A percentile compares a stretch with the other conserved stretches of the same genome.
Evolutionary conservation across 1,139 yeast species (phyloP).

Genomic region (Nakaseomyces sp.): DNA sequence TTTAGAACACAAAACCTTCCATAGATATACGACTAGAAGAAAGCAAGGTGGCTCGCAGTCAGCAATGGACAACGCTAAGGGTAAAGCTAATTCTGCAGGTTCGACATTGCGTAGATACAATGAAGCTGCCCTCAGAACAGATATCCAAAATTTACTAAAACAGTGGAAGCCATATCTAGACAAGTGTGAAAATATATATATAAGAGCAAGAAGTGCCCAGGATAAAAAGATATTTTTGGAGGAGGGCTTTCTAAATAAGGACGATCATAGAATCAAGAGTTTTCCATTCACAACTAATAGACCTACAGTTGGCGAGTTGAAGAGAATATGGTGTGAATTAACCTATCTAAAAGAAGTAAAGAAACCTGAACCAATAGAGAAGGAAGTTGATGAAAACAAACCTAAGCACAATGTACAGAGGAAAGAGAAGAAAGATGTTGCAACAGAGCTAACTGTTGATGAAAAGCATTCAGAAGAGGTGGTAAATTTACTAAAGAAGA

Average conservation of each 20-base stretch:
- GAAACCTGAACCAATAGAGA: constrained; percentile 30
- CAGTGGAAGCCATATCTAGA: constrained; percentile 56
- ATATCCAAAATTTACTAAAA: constrained; percentile 57
- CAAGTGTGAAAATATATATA: constrained; percentile 60
- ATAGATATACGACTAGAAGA: constrained; percentile 89
- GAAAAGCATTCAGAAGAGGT: constrained; percentile 48
- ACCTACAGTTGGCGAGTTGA: constrained; percentile 77
- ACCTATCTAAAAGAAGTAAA: constrained; percentile 60
- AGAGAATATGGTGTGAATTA: constrained; percentile 75
- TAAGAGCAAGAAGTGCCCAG: constrained; percentile 73
- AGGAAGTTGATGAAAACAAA: constrained; percentile 24
- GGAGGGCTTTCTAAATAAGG: constrained; percentile 39
- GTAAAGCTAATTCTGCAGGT: constrained; percentile 96
- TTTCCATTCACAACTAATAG: constrained; percentile 88
- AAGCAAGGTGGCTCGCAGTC: constrained; percentile 98
- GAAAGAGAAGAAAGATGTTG: constrained; percentile 15
- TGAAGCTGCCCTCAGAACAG: constrained; percentile 73
- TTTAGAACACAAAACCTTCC: constrained; percentile 76
- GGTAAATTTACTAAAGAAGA: constrained; percentile 51
- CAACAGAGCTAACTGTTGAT: constrained; percentile 22
- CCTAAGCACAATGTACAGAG: constrained; percentile 7
- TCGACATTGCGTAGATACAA: constrained; percentile 81
- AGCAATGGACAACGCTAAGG: constrained; percentile 83
- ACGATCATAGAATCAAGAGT: constrained; percentile 51
- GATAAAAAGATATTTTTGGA: constrained; percentile 61